A percentile compares a stretch with the other conserved stretches of the same genome.
phyloP scores from a whole-genome alignment of 2,329 filamentous ascomycete genomes.

The Fusarium chlamydosporum region DNA sequence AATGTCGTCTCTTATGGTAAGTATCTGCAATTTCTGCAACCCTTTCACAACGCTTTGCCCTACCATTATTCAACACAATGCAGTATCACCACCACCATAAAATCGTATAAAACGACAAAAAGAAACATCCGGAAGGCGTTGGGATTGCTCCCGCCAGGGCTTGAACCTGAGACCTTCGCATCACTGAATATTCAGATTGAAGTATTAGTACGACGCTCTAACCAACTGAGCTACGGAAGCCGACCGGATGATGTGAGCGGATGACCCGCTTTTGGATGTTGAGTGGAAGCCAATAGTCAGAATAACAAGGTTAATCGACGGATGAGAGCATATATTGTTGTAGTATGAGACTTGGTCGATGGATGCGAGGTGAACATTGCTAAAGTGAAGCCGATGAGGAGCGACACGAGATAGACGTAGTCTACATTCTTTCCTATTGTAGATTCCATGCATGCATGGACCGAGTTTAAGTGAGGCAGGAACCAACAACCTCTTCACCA shows the following conservation, averaged over 20 bases:
- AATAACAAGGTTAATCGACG: slow-evolving; percentile 10
- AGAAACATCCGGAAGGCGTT: slow-evolving; percentile 25
- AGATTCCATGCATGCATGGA: background rate
- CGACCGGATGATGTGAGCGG: slow-evolving; percentile 28
- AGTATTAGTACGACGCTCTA: slow-evolving; percentile 39
- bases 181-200: slow-evolving; percentile 29
- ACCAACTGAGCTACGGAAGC: slow-evolving; percentile 48
- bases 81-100: too few relatives aligned
- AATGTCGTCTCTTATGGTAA: too few relatives aligned
- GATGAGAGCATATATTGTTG: too few relatives aligned
- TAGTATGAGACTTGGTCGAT: background rate
- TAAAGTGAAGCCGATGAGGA: background rate
- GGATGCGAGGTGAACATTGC: too few relatives aligned
- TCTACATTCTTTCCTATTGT: background rate
- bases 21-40: too few relatives aligned
- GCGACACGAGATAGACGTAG: background rate
- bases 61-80: too few relatives aligned
- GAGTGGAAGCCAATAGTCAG: background rate
- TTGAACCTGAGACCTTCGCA: slow-evolving; percentile 38
- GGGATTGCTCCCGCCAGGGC: slow-evolving; percentile 37
- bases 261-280: slow-evolving; percentile 37
- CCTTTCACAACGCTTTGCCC: too few relatives aligned
- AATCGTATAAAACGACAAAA: slow-evolving; percentile 23
- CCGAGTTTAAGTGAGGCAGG: background rate
- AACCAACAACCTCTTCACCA: background rate